Base-by-base conservation (phyloP, 2,329 filamentous ascomycete species). In the Balansia obtecta region DNA sequence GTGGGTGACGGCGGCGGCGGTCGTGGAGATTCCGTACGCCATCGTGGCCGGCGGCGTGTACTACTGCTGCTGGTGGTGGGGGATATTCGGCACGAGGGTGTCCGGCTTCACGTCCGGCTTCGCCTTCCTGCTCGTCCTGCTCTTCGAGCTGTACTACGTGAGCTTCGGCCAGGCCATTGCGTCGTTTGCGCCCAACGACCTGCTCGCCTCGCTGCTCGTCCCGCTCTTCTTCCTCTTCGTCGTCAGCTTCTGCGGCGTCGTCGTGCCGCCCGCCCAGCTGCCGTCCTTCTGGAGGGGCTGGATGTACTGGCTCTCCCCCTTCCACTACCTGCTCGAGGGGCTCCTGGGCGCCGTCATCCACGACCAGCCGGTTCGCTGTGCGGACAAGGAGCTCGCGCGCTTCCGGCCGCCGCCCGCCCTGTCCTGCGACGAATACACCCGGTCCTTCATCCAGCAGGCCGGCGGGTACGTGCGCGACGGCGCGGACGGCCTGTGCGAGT, bases 211-310 rank as follows among this genome's bases (percentile, higher is more conserved):
- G 4, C 65, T 86, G 0, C 68, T 86, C 1, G 81, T 86, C 1
- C 83, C 84, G 0, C 62, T 85, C 4, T 84, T 86, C 65, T 85
- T 86, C 67, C 74, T 82, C 27, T 86, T 86, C 57, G 74, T 86
- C 38, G 73, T 85, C 20, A 76, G 76, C 9, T 87, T 87, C 71
- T 86, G 82, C 61, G 83, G 83, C 51, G 80, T 86, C 6, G 75
- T 85, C 10, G 82, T 86, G 1, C 82, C 83, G 0, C 79, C 78
- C 15, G 59, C 55, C 1, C 71, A 71, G 3, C 64, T 87, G 0
- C 78, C 79, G 0, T 63, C 68, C 1, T 86, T 86, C 61, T 86
- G 83, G 83, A 69, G 72, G 13, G 65, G 65, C 8, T 80, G 75
- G 75, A 79, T 83, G 77, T 85, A 86, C 62, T 79, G 76, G 64